These are phyloP conservation scores for Colletotrichum nymphaeae DNA, from an alignment of 2,329 filamentous ascomycete genomes.

Conservation along the genomic window DNA sequence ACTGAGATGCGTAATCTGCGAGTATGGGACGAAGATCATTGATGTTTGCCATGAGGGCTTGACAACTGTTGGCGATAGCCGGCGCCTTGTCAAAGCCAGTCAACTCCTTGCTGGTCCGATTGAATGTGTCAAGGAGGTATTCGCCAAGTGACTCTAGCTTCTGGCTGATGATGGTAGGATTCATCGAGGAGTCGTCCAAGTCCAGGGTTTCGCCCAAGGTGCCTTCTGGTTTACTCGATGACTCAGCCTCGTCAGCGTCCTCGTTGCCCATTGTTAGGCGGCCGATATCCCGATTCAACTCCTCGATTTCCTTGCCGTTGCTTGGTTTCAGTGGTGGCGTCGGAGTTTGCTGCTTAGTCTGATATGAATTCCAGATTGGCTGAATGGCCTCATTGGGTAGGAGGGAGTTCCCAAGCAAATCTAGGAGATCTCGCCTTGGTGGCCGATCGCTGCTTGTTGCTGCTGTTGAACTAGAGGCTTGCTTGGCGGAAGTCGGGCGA, in stretches of 20 bases:
- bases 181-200: slow-evolving; percentile 7
- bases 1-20: slow-evolving; percentile 37
- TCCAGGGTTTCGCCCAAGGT: slow-evolving; percentile 6
- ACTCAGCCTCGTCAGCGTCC: neutral
- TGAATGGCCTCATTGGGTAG: neutral
- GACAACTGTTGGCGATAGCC: slow-evolving; percentile 24
- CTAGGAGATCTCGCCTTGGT: neutral
- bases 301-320: neutral
- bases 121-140: neutral
- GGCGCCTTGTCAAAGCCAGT: neutral
- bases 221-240: neutral
- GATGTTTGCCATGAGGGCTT: slow-evolving; percentile 34
- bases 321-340: neutral
- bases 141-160: slow-evolving; percentile 2
- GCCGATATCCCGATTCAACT: neutral
- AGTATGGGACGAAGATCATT: slow-evolving; percentile 37
- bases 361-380: neutral
- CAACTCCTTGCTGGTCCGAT: neutral
- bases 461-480: neutral
- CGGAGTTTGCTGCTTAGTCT: neutral
- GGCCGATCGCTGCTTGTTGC: neutral
- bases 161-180: slow-evolving; percentile 13
- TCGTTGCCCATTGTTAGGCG: neutral
- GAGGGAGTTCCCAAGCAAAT: neutral
- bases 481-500: neutral